phyloP scores from a whole-genome alignment of 2,329 filamentous ascomycete genomes.

The Claviceps sorghi region DNA sequence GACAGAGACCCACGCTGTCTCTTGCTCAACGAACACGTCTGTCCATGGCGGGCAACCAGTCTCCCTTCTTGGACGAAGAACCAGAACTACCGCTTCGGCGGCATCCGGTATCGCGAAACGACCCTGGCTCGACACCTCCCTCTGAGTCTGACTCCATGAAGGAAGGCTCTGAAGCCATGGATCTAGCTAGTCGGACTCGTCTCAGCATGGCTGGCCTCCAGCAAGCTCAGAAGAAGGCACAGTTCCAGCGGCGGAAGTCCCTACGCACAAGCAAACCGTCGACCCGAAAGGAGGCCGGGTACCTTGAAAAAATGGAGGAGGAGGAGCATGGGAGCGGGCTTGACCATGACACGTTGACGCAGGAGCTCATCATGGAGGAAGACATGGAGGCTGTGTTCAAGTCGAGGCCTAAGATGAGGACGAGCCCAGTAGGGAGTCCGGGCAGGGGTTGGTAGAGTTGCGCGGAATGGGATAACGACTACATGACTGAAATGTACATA shows the following conservation, averaged over 20 bases:
- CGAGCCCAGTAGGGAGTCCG: conserved; percentile 51
- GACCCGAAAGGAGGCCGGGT: conserved; percentile 26
- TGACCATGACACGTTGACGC: conserved; percentile 37
- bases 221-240: conserved; percentile 44
- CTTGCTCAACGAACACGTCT: conserved; percentile 67
- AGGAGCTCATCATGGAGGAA: conserved; percentile 55
- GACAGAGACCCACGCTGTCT: conserved; percentile 41
- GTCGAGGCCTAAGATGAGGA: conserved; percentile 65
- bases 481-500: neutral
- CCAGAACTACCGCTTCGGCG: conserved; percentile 11
- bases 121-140: neutral
- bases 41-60: conserved; percentile 55
- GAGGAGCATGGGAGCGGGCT: conserved; percentile 18
- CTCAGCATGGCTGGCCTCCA: conserved; percentile 49
- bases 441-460: conserved; percentile 18
- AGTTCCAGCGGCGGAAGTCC: conserved; percentile 40
- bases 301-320: conserved; percentile 35
- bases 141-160: neutral
- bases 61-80: conserved; percentile 18
- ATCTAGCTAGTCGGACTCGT: conserved; percentile 42
- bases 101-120: conserved; percentile 2
- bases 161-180: conserved; percentile 18
- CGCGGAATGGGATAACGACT: neutral
- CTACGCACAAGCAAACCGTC: conserved; percentile 29
- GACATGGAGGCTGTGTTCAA: conserved; percentile 77